Conservation (phyloP, 306 rosid genomes). For the Glycyrrhiza uralensis region DNA sequence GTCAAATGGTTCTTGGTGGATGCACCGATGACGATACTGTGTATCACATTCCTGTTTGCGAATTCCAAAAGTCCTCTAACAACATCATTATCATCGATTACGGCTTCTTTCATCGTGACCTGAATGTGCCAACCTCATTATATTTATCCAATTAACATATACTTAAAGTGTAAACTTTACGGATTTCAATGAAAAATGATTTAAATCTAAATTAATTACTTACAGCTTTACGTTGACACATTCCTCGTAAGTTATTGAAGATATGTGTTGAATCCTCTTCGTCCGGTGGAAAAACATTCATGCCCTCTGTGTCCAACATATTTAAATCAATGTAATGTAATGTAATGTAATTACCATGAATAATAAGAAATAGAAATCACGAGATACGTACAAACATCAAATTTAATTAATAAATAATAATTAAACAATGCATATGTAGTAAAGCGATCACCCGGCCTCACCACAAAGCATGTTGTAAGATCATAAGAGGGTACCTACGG, state of each 20-base stretch:
- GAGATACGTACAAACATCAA: neutral
- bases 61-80: conserved; percentile 58
- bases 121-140: conserved; percentile 11
- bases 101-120: conserved; percentile 64
- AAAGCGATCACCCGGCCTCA: neutral
- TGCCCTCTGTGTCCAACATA: conserved; percentile 34
- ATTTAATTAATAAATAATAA: neutral
- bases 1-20: conserved; percentile 57
- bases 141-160: neutral
- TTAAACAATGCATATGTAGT: neutral
- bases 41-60: conserved; percentile 41
- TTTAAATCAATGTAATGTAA: neutral
- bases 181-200: neutral
- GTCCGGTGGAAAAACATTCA: conserved; percentile 36
- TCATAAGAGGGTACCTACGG: conserved; percentile 72
- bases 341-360: neutral
- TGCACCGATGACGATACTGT: conserved; percentile 70
- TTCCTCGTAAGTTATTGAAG: conserved; percentile 57
- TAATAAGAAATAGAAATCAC: neutral
- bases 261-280: conserved; percentile 38
- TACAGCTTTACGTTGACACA: conserved; percentile 69
- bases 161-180: neutral
- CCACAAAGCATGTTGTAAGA: conserved; percentile 6
- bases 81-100: conserved; percentile 61
- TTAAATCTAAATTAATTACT: neutral